Conservation (phyloP, 1,284 basidiomycete genomes). For the Mycosarcoma mackinlayi region DNA sequence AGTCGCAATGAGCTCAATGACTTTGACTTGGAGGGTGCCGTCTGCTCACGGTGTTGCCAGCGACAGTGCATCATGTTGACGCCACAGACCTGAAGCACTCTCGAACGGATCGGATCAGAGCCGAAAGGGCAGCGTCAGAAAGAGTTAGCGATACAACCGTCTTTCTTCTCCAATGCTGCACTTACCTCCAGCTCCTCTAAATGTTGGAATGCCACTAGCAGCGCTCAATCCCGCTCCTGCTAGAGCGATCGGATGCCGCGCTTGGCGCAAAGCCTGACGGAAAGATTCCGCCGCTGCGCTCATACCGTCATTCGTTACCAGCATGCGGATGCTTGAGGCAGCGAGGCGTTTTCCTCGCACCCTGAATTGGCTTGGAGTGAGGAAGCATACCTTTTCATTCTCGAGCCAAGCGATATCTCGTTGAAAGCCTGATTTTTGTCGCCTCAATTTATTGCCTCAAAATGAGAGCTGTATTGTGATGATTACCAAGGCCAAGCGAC, state of each 20-base stretch:
- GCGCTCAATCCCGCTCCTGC: conserved; percentile 76
- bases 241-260: conserved; percentile 73
- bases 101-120: not conserved
- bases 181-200: conserved; percentile 73
- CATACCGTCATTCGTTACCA: conserved; percentile 16
- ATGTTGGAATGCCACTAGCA: conserved; percentile 74
- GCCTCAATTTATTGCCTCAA: too few relatives aligned
- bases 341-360: too few relatives aligned
- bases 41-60: conserved; percentile 73
- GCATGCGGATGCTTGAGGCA: conserved; percentile 9
- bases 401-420: not conserved
- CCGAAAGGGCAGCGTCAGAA: not conserved
- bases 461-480: too few relatives aligned
- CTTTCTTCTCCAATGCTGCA: not conserved
- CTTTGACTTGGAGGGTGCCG: too few relatives aligned
- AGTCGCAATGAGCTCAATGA: too few relatives aligned
- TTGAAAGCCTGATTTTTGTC: too few relatives aligned
- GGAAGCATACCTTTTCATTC: too few relatives aligned
- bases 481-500: too few relatives aligned
- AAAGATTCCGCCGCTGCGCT: conserved; percentile 55
- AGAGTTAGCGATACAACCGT: not conserved
- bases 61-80: conserved; percentile 73
- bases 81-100: conserved; percentile 72
- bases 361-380: too few relatives aligned
- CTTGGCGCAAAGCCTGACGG: conserved; percentile 62